Percentiles rank a stretch among this genome's conserved stretches.
Conservation (phyloP, 2,329 filamentous ascomycete genomes). For the Alternaria sp. region DNA sequence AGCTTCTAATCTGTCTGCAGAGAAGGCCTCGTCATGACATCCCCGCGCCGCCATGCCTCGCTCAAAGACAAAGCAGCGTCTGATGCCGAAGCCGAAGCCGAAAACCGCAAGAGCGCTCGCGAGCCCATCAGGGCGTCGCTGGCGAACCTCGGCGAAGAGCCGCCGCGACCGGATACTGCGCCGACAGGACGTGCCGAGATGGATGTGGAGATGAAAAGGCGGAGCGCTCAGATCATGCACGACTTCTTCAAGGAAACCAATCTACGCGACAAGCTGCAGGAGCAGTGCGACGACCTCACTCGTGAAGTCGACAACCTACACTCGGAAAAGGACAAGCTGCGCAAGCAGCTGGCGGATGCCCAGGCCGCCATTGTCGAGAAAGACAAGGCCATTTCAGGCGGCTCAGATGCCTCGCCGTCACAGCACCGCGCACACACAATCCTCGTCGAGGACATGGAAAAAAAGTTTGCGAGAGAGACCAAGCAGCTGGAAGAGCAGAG, state of each 20-base stretch:
- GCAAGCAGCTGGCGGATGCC: constrained; percentile 44
- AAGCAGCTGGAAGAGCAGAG: constrained; percentile 45
- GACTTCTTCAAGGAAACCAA: constrained; percentile 53
- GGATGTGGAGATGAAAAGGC: constrained; percentile 44
- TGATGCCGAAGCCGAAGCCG: constrained; percentile 50
- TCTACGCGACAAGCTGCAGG: constrained; percentile 48
- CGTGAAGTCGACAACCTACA: constrained; percentile 46
- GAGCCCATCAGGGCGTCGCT: constrained; percentile 42
- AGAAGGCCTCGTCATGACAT: constrained; percentile 33
- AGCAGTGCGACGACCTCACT: constrained; percentile 46
- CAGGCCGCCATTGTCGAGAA: constrained; percentile 44
- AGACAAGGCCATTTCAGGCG: constrained; percentile 40
- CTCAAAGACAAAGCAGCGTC: constrained; percentile 49
- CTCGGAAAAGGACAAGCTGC: constrained; percentile 43
- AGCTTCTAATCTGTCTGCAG: constrained; percentile 17
- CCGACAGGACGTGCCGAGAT: constrained; percentile 43
- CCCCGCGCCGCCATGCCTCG: constrained; percentile 33
- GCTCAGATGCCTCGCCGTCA: constrained; percentile 22
- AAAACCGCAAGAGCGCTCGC: constrained; percentile 38
- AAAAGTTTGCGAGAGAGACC: constrained; percentile 47
- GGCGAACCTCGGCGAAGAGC: constrained; percentile 42
- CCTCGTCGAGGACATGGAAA: constrained; percentile 47
- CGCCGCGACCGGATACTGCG: constrained; percentile 44
- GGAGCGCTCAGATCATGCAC: constrained; percentile 50
- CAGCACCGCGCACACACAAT: constrained; percentile 36